phyloP scores from a whole-genome alignment of 352 stramenopile species.

The Phytophthora ramorum region DNA sequence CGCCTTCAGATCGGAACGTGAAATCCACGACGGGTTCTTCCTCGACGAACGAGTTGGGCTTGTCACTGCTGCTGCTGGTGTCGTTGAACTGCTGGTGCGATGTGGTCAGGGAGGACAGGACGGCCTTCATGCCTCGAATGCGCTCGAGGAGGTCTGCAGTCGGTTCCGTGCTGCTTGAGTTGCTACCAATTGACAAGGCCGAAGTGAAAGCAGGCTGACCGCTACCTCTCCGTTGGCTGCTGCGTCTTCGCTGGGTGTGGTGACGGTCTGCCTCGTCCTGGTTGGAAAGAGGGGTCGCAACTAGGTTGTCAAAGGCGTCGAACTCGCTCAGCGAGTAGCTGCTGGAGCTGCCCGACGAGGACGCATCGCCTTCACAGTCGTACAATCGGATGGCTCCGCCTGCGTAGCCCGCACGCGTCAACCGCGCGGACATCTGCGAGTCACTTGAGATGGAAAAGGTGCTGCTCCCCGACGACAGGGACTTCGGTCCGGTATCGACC shows the following conservation, averaged over 20 bases:
- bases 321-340: slow-evolving; percentile 67
- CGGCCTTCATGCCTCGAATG: slow-evolving; percentile 64
- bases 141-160: slow-evolving; percentile 51
- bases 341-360: slow-evolving; percentile 50
- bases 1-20: slow-evolving; percentile 2
- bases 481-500: slow-evolving; percentile 24
- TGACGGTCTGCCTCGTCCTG: slow-evolving; percentile 22
- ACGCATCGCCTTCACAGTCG: slow-evolving; percentile 29
- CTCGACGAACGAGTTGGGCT: slow-evolving; percentile 19
- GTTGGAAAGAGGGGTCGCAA: slow-evolving; percentile 24
- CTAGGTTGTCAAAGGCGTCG: slow-evolving; percentile 59
- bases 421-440: slow-evolving; percentile 39
- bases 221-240: slow-evolving; percentile 16
- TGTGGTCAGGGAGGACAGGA: slow-evolving; percentile 45
- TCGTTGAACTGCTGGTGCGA: slow-evolving; percentile 21
- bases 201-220: slow-evolving; percentile 3
- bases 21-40: neutral
- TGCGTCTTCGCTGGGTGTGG: slow-evolving; percentile 6
- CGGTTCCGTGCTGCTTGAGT: slow-evolving; percentile 22
- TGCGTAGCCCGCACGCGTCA: slow-evolving; percentile 24
- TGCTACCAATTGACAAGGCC: slow-evolving; percentile 9
- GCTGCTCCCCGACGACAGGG: slow-evolving; percentile 53
- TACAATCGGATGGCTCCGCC: slow-evolving; percentile 27
- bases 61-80: slow-evolving; percentile 18
- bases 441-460: slow-evolving; percentile 66